These are phyloP conservation scores for Wallemia hederae DNA, from an alignment of 1,284 basidiomycete genomes.

Conservation along the genomic window DNA sequence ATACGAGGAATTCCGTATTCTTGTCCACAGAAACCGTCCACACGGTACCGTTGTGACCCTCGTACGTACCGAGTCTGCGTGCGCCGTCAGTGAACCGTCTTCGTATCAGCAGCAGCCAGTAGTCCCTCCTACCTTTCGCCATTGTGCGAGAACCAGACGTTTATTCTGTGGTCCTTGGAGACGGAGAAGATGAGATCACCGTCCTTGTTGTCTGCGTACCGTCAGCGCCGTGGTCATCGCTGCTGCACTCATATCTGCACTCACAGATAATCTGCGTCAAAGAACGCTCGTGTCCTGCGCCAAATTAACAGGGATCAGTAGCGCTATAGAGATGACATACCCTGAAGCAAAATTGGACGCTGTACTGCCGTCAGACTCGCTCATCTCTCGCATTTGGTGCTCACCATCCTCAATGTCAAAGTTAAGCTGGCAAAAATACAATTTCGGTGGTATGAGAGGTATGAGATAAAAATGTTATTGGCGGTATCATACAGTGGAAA, in stretches of 20 bases:
- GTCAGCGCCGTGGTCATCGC: neutral
- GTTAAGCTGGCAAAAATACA: too few relatives aligned
- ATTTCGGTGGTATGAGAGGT: neutral
- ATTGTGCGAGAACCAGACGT: slow-evolving; percentile 96
- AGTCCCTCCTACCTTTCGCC: slow-evolving; percentile 31
- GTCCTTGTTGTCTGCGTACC: slow-evolving; percentile 46
- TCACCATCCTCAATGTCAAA: neutral
- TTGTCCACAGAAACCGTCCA: slow-evolving; percentile 91
- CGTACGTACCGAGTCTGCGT: slow-evolving; percentile 63
- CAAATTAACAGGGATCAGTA: neutral
- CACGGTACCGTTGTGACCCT: slow-evolving; percentile 82
- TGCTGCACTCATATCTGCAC: neutral
- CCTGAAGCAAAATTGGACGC: neutral
- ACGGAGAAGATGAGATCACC: slow-evolving; percentile 87
- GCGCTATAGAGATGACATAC: neutral
- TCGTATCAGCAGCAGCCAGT: too few relatives aligned
- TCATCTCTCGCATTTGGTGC: neutral
- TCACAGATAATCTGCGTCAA: slow-evolving; percentile 67
- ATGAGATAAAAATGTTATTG: neutral
- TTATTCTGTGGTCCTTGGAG: slow-evolving; percentile 84
- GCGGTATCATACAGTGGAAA: too few relatives aligned
- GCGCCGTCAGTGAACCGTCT: neutral
- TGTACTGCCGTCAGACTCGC: neutral
- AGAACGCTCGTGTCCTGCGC: slow-evolving; percentile 76
- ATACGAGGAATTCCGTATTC: slow-evolving; percentile 55